phyloP scores from a whole-genome alignment of 495 filamentous ascomycete species.

The Tuber borchii region DNA sequence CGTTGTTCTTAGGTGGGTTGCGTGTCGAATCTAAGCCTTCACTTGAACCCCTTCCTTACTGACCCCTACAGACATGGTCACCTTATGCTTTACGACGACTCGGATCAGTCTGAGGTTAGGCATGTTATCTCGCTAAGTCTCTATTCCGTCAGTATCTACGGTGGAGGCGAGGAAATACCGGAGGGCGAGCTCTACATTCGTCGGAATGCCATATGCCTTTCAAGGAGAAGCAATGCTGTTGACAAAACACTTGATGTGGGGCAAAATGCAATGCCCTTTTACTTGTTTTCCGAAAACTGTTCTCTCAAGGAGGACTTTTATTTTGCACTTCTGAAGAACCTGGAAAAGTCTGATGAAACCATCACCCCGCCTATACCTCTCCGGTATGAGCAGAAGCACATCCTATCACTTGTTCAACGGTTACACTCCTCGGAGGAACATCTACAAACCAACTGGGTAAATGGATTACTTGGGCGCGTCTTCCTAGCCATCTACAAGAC shows the following conservation, averaged over 20 bases:
- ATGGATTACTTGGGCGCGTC: slow-evolving; percentile 77
- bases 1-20: slow-evolving; percentile 70
- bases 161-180: slow-evolving; percentile 69
- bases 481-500: slow-evolving; percentile 87
- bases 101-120: slow-evolving; percentile 81
- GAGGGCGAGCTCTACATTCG: slow-evolving; percentile 95
- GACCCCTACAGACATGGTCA: slow-evolving; percentile 68
- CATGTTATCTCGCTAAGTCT: slow-evolving; percentile 89
- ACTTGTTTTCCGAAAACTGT: slow-evolving; percentile 84
- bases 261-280: slow-evolving; percentile 66
- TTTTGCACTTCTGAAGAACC: slow-evolving; percentile 78
- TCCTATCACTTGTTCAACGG: slow-evolving; percentile 77
- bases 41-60: slow-evolving; percentile 11
- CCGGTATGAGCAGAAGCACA: slow-evolving; percentile 73
- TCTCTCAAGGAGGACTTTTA: slow-evolving; percentile 98
- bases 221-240: slow-evolving; percentile 58
- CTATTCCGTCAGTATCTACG: slow-evolving; percentile 78
- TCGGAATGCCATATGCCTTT: slow-evolving; percentile 84
- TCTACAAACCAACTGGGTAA: slow-evolving; percentile 87
- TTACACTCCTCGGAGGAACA: slow-evolving; percentile 90
- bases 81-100: slow-evolving; percentile 93
- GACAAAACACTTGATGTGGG: slow-evolving; percentile 51
- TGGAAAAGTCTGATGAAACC: slow-evolving; percentile 55
- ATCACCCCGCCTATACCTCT: slow-evolving; percentile 59
- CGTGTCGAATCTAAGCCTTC: background rate